Percentiles rank a stretch among this genome's conserved stretches.
phyloP scores from a whole-genome alignment of 176 grass and related monocot genomes.

The sorghum (Sorghum bicolor) region Sorghum_bicolor_NCBIv3 NC_012878.2:6201001-6201500 shows the following conservation, averaged over 20 bases:
- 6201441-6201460: too few species aligned
- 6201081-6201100: constrained; percentile 96
- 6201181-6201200: constrained; percentile 42
- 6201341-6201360: constrained; percentile 94
- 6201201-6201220: constrained; percentile 93
- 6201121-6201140: constrained; percentile 75
- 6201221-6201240: constrained; percentile 81
- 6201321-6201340: constrained; percentile 69
- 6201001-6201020: too few species aligned
- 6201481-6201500: too few species aligned
- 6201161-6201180: constrained; percentile 98
- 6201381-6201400: constrained; percentile 57
- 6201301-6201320: constrained; percentile 99
- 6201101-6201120: constrained; percentile 83
- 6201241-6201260: constrained; percentile 94
- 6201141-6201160: constrained; percentile 99
- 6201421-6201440: too few species aligned
- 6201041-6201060: constrained; percentile 99
- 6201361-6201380: constrained; percentile 96
- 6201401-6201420: constrained; percentile 73
- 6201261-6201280: constrained; percentile 91
- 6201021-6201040: too few species aligned
- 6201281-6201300: constrained; percentile 96
- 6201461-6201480: too few species aligned
- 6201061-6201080: constrained; percentile 98